These are phyloP conservation scores for Apiotrichum brassicae DNA, from an alignment of 1,284 basidiomycete species.

Conservation along the genomic window DNA sequence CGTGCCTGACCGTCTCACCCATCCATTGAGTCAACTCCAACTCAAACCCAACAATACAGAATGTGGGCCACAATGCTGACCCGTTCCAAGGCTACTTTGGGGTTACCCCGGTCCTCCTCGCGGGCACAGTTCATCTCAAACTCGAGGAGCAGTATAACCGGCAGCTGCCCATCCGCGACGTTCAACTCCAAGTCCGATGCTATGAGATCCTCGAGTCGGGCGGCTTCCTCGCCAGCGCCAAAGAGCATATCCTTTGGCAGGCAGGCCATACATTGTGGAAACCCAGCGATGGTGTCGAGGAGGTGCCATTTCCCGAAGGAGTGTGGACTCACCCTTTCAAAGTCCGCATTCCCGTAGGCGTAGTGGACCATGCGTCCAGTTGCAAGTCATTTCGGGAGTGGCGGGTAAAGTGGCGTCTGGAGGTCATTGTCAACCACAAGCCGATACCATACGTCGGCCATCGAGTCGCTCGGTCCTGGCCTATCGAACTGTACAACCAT, in stretches of 20 bases:
- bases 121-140: slow-evolving; percentile 22
- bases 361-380: slow-evolving; percentile 15
- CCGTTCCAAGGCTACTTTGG: slow-evolving; percentile 34
- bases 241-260: slow-evolving; percentile 29
- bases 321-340: slow-evolving; percentile 29
- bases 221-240: slow-evolving; percentile 7
- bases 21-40: no score
- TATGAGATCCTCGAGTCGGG: slow-evolving; percentile 23
- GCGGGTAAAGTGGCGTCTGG: slow-evolving; percentile 36
- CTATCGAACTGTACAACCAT: slow-evolving; percentile 29
- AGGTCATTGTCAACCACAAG: slow-evolving; percentile 32
- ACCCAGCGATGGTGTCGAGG: slow-evolving; percentile 13
- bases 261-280: slow-evolving; percentile 20
- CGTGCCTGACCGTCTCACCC: background rate
- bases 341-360: slow-evolving; percentile 28
- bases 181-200: slow-evolving; percentile 27
- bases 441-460: slow-evolving; percentile 36
- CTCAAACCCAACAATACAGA: no score
- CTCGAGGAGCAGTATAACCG: slow-evolving; percentile 14
- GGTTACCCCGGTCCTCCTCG: slow-evolving; percentile 30
- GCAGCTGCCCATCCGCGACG: slow-evolving; percentile 22
- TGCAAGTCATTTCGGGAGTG: slow-evolving; percentile 30
- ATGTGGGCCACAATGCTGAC: no score
- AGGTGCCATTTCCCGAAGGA: background rate
- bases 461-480: slow-evolving; percentile 24